These are phyloP conservation scores for Boletus edulis DNA, from an alignment of 768 basidiomycete species.

Conservation along the genomic window DNA sequence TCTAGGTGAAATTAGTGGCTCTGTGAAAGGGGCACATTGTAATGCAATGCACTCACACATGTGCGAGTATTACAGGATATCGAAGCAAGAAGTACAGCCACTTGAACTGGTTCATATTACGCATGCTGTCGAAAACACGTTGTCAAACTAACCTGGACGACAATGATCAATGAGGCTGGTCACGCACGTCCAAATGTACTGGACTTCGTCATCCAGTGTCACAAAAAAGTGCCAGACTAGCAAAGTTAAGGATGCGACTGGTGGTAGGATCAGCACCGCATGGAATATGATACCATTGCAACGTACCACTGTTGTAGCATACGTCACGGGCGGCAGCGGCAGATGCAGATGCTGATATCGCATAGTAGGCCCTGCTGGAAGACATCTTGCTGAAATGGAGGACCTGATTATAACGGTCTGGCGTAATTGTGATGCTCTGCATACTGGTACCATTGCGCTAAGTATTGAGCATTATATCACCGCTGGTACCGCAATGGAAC, in stretches of 20 bases:
- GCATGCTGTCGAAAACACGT: slow-evolving; percentile 17
- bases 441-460: too few species aligned
- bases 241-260: slow-evolving; percentile 14
- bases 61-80: slow-evolving; percentile 19
- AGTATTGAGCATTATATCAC: neutral
- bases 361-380: neutral
- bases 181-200: slow-evolving; percentile 25
- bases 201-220: slow-evolving; percentile 17
- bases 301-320: slow-evolving; percentile 12
- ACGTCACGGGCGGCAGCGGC: slow-evolving; percentile 6
- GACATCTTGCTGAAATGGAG: neutral
- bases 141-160: neutral
- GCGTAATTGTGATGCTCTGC: neutral
- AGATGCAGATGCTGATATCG: neutral
- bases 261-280: neutral
- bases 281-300: neutral
- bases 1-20: slow-evolving; percentile 1
- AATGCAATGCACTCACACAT: slow-evolving; percentile 14
- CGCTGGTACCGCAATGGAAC: neutral
- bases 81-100: slow-evolving; percentile 32
- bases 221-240: slow-evolving; percentile 13
- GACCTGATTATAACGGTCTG: neutral
- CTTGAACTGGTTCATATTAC: slow-evolving; percentile 19
- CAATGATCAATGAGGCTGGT: neutral
- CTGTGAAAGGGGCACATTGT: neutral